Conservation (phyloP, 129 eudicot genomes). For the Saussurea involucrata region DNA sequence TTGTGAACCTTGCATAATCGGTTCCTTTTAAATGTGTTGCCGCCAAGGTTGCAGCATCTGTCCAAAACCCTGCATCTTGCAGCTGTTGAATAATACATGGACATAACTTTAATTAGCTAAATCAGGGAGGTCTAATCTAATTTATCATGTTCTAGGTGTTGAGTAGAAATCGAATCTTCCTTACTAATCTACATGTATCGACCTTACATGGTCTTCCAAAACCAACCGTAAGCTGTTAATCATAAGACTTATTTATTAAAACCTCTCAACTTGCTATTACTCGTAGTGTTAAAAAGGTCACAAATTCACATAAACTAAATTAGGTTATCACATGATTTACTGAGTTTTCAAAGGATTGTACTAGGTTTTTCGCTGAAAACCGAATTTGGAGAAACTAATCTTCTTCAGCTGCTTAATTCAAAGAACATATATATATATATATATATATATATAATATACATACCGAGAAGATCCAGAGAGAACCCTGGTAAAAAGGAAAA, state of each 20-base stretch:
- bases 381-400: too few species aligned
- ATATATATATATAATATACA: too few species aligned
- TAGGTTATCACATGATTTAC: not conserved
- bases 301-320: not conserved
- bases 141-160: not conserved
- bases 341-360: not conserved
- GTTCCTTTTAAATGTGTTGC: constrained; percentile 96
- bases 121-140: not conserved
- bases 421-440: too few species aligned
- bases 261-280: too few species aligned
- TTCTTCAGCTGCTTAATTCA: too few species aligned
- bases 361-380: not conserved
- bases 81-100: constrained; percentile 42
- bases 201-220: not conserved
- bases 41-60: constrained; percentile 98
- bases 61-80: constrained; percentile 99
- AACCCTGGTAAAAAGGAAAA: too few species aligned
- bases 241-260: not conserved
- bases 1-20: constrained; percentile 80
- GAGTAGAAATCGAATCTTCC: not conserved
- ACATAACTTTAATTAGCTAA: constrained; percentile 18
- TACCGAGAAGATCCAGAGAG: too few species aligned
- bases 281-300: not conserved
- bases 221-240: not conserved
- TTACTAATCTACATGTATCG: too few species aligned